Percentiles rank a stretch among this genome's conserved stretches.
These are phyloP conservation scores for Immersiporthe knoxdaviesiana DNA, from an alignment of 2,329 filamentous ascomycete species.

Conservation along the genomic window DNA sequence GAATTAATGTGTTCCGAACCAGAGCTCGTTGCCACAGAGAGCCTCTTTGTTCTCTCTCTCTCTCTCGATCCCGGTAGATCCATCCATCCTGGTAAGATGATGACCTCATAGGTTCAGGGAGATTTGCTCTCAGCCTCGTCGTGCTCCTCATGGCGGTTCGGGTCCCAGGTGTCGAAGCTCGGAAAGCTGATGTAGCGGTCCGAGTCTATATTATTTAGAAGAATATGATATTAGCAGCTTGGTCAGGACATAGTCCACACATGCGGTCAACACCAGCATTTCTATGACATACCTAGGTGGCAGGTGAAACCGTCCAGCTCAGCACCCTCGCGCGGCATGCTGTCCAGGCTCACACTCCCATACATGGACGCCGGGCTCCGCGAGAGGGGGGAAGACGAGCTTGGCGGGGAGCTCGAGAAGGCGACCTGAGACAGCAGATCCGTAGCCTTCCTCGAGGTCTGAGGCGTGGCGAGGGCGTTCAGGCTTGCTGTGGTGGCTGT, in stretches of 20 bases:
- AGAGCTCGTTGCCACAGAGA: not conserved
- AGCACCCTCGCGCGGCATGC: conserved; percentile 29
- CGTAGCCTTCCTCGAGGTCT: conserved; percentile 54
- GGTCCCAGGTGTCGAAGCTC: conserved; percentile 70
- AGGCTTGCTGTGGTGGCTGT: conserved; percentile 58
- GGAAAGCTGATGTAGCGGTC: conserved; percentile 74
- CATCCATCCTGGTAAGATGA: conserved; percentile 10
- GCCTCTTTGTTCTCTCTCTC: not conserved
- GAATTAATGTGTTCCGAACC: not conserved
- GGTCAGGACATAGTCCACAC: conserved; percentile 18
- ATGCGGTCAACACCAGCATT: not conserved
- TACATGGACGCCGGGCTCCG: conserved; percentile 40
- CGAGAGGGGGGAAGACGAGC: conserved; percentile 41
- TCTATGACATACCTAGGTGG: conserved; percentile 26
- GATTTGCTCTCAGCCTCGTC: conserved; percentile 42
- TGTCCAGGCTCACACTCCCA: conserved; percentile 35
- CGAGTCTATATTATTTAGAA: conserved; percentile 40
- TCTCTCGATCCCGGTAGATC: not conserved
- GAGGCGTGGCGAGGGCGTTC: conserved; percentile 53
- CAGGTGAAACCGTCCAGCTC: conserved; percentile 25
- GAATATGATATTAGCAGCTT: conserved; percentile 29
- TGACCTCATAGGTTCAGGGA: conserved; percentile 32
- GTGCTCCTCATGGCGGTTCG: conserved; percentile 47
- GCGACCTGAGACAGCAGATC: conserved; percentile 60
- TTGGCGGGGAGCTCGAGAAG: conserved; percentile 48